A percentile compares a stretch with the other conserved stretches of the same genome.
These are phyloP conservation scores for Hygrophoropsis aurantiaca DNA, from an alignment of 768 basidiomycete species.

Conservation along the genomic window DNA sequence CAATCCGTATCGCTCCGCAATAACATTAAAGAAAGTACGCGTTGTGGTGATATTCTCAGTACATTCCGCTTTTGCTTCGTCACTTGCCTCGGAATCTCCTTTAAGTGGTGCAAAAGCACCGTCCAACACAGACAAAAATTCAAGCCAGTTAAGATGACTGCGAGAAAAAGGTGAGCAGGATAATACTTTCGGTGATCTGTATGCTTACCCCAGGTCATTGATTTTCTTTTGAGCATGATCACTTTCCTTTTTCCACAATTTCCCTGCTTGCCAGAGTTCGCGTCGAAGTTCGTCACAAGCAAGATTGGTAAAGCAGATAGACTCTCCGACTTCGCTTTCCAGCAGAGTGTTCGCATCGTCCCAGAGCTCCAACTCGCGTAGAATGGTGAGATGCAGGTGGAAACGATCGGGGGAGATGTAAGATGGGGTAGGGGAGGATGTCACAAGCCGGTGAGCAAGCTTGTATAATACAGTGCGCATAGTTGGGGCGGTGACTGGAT, in stretches of 20 bases:
- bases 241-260: conserved; percentile 60
- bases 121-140: conserved; percentile 74
- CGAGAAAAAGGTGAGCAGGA: conserved; percentile 18
- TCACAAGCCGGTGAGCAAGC: conserved; percentile 73
- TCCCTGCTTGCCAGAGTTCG: conserved; percentile 62
- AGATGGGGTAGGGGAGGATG: conserved; percentile 61
- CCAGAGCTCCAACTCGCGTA: conserved; percentile 64
- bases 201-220: conserved; percentile 50
- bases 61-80: conserved; percentile 38
- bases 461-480: conserved; percentile 73
- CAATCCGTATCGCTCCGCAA: conserved; percentile 65
- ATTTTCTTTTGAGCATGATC: conserved; percentile 59
- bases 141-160: conserved; percentile 85
- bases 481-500: conserved; percentile 54
- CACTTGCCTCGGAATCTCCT: conserved; percentile 23
- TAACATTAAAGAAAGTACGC: conserved; percentile 49
- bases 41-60: conserved; percentile 41
- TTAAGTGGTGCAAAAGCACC: conserved; percentile 51
- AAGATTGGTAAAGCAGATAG: conserved; percentile 68
- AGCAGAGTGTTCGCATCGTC: conserved; percentile 73
- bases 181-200: too few relatives aligned
- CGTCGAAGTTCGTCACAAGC: conserved; percentile 75
- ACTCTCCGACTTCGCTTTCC: conserved; percentile 65
- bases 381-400: conserved; percentile 69
- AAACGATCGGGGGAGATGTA: conserved; percentile 74